Conservation (phyloP, 2,329 filamentous ascomycete genomes). For the Alternaria gansuensis region DNA sequence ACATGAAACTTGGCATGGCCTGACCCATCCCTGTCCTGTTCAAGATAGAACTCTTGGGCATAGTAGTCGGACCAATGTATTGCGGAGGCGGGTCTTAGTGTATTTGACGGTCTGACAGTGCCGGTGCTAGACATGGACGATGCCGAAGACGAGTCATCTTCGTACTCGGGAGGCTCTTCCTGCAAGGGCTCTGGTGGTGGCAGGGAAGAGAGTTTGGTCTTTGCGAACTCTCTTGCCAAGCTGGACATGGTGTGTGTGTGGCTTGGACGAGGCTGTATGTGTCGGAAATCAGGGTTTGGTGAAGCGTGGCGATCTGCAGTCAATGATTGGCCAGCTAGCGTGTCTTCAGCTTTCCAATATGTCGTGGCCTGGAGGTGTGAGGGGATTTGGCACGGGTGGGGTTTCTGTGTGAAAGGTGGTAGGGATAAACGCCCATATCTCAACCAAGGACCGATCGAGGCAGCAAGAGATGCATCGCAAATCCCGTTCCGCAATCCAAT, state of each 20-base stretch:
- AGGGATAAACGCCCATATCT: constrained; percentile 23
- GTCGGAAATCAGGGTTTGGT: constrained; percentile 15
- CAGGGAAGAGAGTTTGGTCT: constrained; percentile 72
- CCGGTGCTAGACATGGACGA: constrained; percentile 93
- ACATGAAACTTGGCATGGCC: constrained; percentile 75
- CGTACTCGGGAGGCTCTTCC: constrained; percentile 61
- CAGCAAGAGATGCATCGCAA: constrained; percentile 9
- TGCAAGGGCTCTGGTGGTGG: constrained; percentile 62
- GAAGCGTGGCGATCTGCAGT: constrained; percentile 12
- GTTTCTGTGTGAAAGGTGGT: constrained; percentile 19
- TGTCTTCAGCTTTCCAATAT: constrained; percentile 14
- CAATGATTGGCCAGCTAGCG: constrained; percentile 21
- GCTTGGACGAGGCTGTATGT: constrained; percentile 11
- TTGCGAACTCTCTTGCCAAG: constrained; percentile 80
- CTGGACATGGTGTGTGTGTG: constrained; percentile 71
- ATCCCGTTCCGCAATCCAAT: constrained; percentile 8
- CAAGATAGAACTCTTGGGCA: constrained; percentile 82
- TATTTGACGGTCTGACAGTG: constrained; percentile 83
- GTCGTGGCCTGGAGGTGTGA: constrained; percentile 18
- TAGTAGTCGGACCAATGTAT: constrained; percentile 92
- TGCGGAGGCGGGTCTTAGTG: constrained; percentile 67
- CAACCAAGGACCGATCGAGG: constrained; percentile 15
- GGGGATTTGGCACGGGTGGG: constrained; percentile 14
- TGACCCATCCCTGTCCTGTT: constrained; percentile 51
- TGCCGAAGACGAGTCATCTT: constrained; percentile 62